Conservation (phyloP, 2,329 filamentous ascomycete species). For the Talaromyces sp. region DNA sequence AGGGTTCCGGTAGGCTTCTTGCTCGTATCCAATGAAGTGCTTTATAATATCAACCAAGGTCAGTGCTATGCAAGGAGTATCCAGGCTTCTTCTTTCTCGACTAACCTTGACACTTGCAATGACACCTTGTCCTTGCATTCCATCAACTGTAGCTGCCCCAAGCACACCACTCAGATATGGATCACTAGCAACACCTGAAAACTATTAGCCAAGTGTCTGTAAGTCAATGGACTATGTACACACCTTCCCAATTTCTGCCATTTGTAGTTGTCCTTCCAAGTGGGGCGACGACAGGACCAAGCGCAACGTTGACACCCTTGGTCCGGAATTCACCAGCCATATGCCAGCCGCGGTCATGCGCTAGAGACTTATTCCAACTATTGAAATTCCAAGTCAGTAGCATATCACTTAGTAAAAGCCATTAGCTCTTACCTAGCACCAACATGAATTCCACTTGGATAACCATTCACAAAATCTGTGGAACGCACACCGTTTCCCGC, state of each 20-base stretch:
- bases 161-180: slow-evolving; percentile 46
- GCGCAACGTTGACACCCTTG: slow-evolving; percentile 46
- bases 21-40: slow-evolving; percentile 65
- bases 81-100: background rate
- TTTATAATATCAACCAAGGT: slow-evolving; percentile 26
- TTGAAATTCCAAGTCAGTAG: background rate
- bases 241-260: slow-evolving; percentile 52
- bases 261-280: slow-evolving; percentile 45
- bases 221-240: background rate
- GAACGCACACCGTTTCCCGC: slow-evolving; percentile 45
- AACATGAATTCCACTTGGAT: slow-evolving; percentile 44
- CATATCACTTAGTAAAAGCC: background rate
- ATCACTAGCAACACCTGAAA: slow-evolving; percentile 34
- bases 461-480: slow-evolving; percentile 49
- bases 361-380: slow-evolving; percentile 59
- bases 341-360: slow-evolving; percentile 54
- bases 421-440: slow-evolving; percentile 34
- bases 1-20: slow-evolving; percentile 49
- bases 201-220: background rate
- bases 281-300: slow-evolving; percentile 47
- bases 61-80: background rate
- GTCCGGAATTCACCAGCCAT: slow-evolving; percentile 62
- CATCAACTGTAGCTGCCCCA: slow-evolving; percentile 40
- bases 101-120: slow-evolving; percentile 35
- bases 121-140: slow-evolving; percentile 47